Conservation (phyloP, 2,329 filamentous ascomycete species). For the Xylogone sp. region DNA sequence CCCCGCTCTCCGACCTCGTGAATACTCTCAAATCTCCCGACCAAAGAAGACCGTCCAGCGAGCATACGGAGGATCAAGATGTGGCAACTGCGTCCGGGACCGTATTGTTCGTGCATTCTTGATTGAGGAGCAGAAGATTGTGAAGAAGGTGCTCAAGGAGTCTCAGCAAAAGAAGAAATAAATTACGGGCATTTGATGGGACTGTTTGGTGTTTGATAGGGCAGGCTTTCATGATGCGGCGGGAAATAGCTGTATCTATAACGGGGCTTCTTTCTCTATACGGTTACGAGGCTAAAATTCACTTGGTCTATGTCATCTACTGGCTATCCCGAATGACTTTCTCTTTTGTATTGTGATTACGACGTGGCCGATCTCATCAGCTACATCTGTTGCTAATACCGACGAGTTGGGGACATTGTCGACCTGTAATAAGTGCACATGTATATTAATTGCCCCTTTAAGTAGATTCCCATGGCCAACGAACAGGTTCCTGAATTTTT, state of each 20-base stretch:
- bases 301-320: neutral
- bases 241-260: conserved; percentile 30
- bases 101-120: conserved; percentile 97
- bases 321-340: no score
- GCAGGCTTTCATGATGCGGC: conserved; percentile 28
- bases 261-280: conserved; percentile 21
- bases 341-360: no score
- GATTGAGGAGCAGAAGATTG: conserved; percentile 99
- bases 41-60: conserved; percentile 99
- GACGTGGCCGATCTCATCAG: no score
- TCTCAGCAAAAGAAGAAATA: conserved; percentile 63
- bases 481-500: no score
- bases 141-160: conserved; percentile 99
- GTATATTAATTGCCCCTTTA: no score
- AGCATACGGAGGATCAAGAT: conserved; percentile 97
- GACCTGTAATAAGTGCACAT: no score
- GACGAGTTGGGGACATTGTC: no score
- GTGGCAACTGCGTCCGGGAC: conserved; percentile 97
- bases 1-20: conserved; percentile 94
- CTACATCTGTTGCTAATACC: no score
- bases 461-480: no score
- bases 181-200: conserved; percentile 19
- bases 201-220: conserved; percentile 30
- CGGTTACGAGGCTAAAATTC: conserved; percentile 25
- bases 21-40: conserved; percentile 95